Evolutionary conservation across 1,284 basidiomycete species (phyloP).

Genomic region (Trichosporon asahii): DNA sequence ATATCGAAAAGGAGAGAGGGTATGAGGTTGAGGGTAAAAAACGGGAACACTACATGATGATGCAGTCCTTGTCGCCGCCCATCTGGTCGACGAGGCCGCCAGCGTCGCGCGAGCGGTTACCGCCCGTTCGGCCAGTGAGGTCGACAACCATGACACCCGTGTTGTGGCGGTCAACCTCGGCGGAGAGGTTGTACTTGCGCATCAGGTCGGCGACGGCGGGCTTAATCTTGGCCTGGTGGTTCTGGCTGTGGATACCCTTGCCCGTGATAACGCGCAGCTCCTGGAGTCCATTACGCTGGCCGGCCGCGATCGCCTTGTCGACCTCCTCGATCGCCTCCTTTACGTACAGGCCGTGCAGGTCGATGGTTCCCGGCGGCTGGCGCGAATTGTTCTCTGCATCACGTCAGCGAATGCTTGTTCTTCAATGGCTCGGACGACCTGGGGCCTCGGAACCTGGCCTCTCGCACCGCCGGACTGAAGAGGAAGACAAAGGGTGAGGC

Average conservation of each 20-base stretch:
- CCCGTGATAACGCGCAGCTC: constrained; percentile 86
- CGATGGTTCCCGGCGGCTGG: constrained; percentile 68
- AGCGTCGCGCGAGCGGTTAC: constrained; percentile 51
- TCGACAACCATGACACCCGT: constrained; percentile 80
- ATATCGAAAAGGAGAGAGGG: background rate
- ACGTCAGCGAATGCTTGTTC: background rate
- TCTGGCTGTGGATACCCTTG: constrained; percentile 81
- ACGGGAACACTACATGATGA: constrained; percentile 61
- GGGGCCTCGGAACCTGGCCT: background rate
- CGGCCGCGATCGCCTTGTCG: constrained; percentile 67
- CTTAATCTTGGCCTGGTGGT: constrained; percentile 80
- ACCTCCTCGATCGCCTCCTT: constrained; percentile 78
- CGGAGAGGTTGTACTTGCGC: constrained; percentile 71
- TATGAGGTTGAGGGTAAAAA: background rate
- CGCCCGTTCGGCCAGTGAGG: constrained; percentile 57
- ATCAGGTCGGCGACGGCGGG: constrained; percentile 88
- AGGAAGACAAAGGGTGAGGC: background rate
- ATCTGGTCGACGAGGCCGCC: constrained; percentile 60
- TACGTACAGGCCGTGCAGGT: constrained; percentile 88
- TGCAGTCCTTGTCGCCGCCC: constrained; percentile 58
- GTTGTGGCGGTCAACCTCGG: constrained; percentile 77
- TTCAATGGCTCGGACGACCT: background rate
- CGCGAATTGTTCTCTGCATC: constrained; percentile 75
- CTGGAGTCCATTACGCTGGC: constrained; percentile 62
- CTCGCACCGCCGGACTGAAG: background rate